Conservation (phyloP, 192 early-diverging fungal genomes). For the Entomortierella parvispora region DNA sequence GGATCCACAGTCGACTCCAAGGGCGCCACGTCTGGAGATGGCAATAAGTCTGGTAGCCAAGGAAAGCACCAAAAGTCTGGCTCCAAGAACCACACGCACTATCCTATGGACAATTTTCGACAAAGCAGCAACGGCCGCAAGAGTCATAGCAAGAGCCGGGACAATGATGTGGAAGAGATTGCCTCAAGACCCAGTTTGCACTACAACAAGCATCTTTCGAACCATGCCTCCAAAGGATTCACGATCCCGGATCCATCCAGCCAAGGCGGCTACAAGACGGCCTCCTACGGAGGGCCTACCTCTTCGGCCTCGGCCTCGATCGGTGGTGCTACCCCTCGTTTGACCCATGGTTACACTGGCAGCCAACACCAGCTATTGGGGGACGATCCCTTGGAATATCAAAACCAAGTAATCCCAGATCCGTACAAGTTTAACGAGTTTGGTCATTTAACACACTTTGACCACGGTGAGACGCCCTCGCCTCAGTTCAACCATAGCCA, state of each 20-base stretch:
- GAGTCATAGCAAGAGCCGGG: background rate
- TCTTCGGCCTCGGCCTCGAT: background rate
- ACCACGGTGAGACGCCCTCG: conserved; percentile 1
- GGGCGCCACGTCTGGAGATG: background rate
- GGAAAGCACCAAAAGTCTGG: background rate
- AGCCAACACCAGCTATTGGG: conserved; percentile 6
- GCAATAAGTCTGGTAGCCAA: background rate
- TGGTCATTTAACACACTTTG: conserved; percentile 21
- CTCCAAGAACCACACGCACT: conserved; percentile 41
- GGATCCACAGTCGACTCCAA: conserved; percentile 48
- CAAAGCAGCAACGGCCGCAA: background rate
- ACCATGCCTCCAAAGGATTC: conserved; percentile 47
- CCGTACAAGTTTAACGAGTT: conserved; percentile 52
- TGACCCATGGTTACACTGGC: conserved; percentile 11
- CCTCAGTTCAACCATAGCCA: background rate
- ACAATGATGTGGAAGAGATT: background rate
- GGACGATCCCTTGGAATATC: conserved; percentile 2
- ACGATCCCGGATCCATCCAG: conserved; percentile 37
- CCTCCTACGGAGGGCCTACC: background rate
- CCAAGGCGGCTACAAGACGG: background rate
- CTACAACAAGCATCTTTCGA: conserved; percentile 43
- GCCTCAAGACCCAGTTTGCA: conserved; percentile 16
- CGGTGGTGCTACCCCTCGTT: background rate
- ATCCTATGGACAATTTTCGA: conserved; percentile 25
- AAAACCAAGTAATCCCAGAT: conserved; percentile 9